Evolutionary conservation across 2,329 filamentous ascomycete genomes (phyloP).

Genomic region (Hypomyces perniciosus): DNA sequence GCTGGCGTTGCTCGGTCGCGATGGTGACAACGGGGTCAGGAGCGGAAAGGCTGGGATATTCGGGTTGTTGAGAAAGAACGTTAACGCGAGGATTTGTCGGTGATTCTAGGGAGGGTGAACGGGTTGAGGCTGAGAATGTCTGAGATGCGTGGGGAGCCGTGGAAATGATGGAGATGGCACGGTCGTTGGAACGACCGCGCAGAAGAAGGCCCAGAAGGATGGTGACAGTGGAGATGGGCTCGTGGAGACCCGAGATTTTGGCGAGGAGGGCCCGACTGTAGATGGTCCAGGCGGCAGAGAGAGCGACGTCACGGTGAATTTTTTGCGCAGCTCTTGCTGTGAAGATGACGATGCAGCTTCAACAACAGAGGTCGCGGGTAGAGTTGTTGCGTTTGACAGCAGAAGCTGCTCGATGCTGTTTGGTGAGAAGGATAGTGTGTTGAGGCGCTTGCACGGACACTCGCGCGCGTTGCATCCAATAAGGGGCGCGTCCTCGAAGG

Average conservation of each 20-base stretch:
- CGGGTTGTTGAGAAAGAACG: constrained; percentile 27
- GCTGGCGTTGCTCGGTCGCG: constrained; percentile 11
- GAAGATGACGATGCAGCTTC: neutral
- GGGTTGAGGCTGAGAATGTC: constrained; percentile 17
- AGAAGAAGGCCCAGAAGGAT: constrained; percentile 12
- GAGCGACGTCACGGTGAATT: neutral
- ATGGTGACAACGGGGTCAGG: constrained; percentile 13
- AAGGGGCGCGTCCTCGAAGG: constrained; percentile 13
- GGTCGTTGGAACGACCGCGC: constrained; percentile 43
- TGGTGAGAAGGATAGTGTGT: constrained; percentile 10
- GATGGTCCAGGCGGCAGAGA: neutral
- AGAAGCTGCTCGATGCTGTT: neutral
- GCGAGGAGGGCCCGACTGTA: constrained; percentile 3
- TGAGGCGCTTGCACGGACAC: constrained; percentile 8
- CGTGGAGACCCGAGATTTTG: constrained; percentile 18
- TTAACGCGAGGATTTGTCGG: constrained; percentile 24
- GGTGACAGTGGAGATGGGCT: constrained; percentile 19
- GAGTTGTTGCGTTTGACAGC: constrained; percentile 2
- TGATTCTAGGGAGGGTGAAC: constrained; percentile 25
- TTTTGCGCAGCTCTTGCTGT: neutral
- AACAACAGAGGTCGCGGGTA: neutral
- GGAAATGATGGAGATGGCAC: constrained; percentile 36
- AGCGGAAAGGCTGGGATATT: constrained; percentile 19
- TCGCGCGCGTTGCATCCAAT: constrained; percentile 7
- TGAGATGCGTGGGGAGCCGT: constrained; percentile 43